Evolutionary conservation across 768 basidiomycete genomes (phyloP).

Genomic region (Hypholoma fasciculare): DNA sequence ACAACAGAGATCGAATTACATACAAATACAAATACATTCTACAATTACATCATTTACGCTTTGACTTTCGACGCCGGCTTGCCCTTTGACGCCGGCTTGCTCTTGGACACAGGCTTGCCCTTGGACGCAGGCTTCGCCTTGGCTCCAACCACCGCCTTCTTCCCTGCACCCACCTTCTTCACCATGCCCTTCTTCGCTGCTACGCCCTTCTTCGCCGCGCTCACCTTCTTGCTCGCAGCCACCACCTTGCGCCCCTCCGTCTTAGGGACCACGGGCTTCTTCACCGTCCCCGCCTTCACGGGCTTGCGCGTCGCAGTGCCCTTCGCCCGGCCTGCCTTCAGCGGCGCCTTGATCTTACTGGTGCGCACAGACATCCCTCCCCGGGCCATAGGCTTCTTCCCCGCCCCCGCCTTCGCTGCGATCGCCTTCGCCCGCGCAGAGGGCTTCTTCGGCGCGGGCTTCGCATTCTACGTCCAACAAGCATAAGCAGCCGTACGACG

Average conservation of each 20-base stretch:
- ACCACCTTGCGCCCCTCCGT: too few species aligned
- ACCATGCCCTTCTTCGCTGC: constrained; percentile 56
- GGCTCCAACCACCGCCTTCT: constrained; percentile 24
- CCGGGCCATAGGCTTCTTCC: constrained; percentile 8
- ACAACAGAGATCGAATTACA: neutral
- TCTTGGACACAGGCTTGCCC: constrained; percentile 32
- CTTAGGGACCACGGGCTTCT: too few species aligned
- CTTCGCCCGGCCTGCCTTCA: too few species aligned
- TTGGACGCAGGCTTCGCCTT: constrained; percentile 32
- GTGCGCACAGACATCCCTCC: constrained; percentile 13
- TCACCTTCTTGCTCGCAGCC: too few species aligned
- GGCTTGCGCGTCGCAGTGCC: too few species aligned
- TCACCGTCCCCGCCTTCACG: too few species aligned
- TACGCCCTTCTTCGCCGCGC: too few species aligned
- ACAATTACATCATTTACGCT: neutral
- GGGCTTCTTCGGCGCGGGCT: constrained; percentile 19
- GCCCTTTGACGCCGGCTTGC: constrained; percentile 23
- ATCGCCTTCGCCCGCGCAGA: constrained; percentile 17
- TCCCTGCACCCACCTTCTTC: constrained; percentile 29
- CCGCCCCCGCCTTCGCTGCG: constrained; percentile 31
- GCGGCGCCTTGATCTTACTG: constrained; percentile 25
- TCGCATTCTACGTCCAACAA: constrained; percentile 21
- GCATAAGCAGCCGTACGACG: constrained; percentile 14
- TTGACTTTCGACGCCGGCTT: constrained; percentile 16
- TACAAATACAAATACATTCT: constrained; percentile 2